phyloP scores from a whole-genome alignment of 345 rosid genomes.

The Geranium brycei region DNA sequence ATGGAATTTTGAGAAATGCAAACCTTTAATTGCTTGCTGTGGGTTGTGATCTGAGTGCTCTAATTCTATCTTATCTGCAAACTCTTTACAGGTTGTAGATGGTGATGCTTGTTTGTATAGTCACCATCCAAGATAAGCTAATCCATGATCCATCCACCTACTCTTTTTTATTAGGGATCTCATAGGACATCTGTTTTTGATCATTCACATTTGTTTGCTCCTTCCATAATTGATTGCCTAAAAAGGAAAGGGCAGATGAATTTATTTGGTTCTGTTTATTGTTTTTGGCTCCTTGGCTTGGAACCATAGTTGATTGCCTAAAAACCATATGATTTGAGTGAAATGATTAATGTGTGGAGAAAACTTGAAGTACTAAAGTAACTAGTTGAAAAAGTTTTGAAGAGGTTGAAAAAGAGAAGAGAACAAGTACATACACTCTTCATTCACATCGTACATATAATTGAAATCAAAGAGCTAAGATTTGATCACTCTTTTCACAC shows the following conservation, averaged over 20 bases:
- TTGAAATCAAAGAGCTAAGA: not conserved
- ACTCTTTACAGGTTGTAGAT: no score
- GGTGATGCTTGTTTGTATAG: no score
- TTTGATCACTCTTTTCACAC: constrained; percentile 9
- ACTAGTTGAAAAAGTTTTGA: no score
- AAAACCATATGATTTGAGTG: no score
- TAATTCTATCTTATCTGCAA: no score
- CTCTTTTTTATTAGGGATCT: no score
- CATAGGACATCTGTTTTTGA: not conserved
- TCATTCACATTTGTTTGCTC: not conserved
- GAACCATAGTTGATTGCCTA: not conserved
- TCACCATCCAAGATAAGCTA: no score
- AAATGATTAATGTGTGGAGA: no score
- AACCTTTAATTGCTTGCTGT: not conserved
- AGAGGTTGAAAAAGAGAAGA: no score
- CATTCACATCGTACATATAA: no score
- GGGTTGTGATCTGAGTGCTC: no score
- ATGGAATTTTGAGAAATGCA: not conserved
- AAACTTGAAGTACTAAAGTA: no score
- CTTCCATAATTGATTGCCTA: not conserved
- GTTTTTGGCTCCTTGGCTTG: not conserved
- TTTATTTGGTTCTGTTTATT: not conserved
- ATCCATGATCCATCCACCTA: not conserved
- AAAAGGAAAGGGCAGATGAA: not conserved
- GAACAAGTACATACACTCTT: not conserved